Base-by-base conservation (phyloP, 805 yeast genomes). In the Metschnikowia henanensis region DNA sequence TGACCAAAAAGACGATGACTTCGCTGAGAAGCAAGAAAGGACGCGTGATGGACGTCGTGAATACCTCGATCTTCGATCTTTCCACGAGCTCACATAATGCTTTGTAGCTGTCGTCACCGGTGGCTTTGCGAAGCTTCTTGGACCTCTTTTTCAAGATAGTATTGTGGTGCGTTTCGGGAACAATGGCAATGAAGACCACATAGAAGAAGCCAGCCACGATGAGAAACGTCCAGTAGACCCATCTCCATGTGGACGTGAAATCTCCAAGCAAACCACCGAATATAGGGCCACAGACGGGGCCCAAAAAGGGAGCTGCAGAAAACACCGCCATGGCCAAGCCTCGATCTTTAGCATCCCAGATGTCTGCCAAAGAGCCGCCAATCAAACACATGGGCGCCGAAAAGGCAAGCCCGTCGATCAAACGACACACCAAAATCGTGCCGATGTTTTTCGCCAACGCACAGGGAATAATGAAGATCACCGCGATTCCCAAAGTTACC, bases 261-360 rank as follows among this genome's bases (percentile, higher is more conserved):
- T 78, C 83, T 40, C 79, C 81, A 46, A 83, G n/a, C 92, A 76
- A 47, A 82, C 79, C 38, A 85, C 96, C 97, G 37, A 89, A 66
- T 30, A 87, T 95, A 1, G 97, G 97, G 39, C 96, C 97, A 50
- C 91, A 84, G 64, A 89, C 90, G 2, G 97, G 97, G 46, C 94
- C 89, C 58, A 88, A 89, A 12, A 95, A 91, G 59, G 90, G 90
- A 57, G 84, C 84, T 0, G 96, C 95, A 10, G 95, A 91, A 59
- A 90, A 90, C 57, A 84, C 84, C 0, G 96, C 95, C 66, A 90
- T 88, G 31, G 96, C 96, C 57, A 82, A 77, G 54, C 96, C 96
- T 69, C 96, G 77, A 9, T 23, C 26, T 0, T 90, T 79, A 51
- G 79, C 84, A 41, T 79, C 75, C 74, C 90, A 92, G 74, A 90